Evolutionary conservation across 2,329 filamentous ascomycete genomes (phyloP).

Genomic region (Cercospora janseana): DNA sequence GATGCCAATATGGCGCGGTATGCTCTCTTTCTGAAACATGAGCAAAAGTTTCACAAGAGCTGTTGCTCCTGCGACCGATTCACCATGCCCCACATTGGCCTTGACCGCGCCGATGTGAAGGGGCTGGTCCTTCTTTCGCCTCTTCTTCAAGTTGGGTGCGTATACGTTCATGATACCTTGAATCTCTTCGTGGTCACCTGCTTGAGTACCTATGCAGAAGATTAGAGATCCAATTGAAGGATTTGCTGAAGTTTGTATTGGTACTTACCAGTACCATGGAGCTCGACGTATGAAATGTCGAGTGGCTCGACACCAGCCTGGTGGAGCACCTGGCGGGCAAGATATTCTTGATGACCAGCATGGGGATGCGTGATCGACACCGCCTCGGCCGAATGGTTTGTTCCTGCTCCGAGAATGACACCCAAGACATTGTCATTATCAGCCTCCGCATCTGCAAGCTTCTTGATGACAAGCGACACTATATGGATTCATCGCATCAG

Average conservation of each 20-base stretch:
- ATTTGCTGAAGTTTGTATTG: background rate
- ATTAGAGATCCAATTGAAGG: background rate
- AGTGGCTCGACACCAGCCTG: conserved; percentile 18
- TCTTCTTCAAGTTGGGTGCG: conserved; percentile 20
- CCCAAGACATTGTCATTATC: conserved; percentile 36
- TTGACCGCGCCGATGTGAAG: conserved; percentile 33
- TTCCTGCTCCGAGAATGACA: conserved; percentile 16
- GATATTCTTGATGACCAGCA: conserved; percentile 21
- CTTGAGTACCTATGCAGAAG: conserved; percentile 16
- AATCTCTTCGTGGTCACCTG: conserved; percentile 21
- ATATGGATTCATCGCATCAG: background rate
- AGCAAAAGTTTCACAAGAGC: conserved; percentile 63
- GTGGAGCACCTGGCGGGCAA: conserved; percentile 16
- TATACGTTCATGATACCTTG: conserved; percentile 18
- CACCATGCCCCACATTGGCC: conserved; percentile 35
- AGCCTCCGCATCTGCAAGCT: conserved; percentile 35
- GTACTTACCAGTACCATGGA: conserved; percentile 23
- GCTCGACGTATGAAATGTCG: conserved; percentile 22
- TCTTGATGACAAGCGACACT: conserved; percentile 33
- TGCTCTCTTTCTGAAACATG: conserved; percentile 62
- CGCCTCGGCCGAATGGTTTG: conserved; percentile 22
- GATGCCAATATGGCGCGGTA: conserved; percentile 67
- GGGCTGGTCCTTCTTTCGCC: conserved; percentile 17
- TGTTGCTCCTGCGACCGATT: conserved; percentile 42
- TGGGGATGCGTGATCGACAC: conserved; percentile 24